Evolutionary conservation across 257 asterid species (phyloP).

Genomic region (Oldenlandia corymbosa): DNA sequence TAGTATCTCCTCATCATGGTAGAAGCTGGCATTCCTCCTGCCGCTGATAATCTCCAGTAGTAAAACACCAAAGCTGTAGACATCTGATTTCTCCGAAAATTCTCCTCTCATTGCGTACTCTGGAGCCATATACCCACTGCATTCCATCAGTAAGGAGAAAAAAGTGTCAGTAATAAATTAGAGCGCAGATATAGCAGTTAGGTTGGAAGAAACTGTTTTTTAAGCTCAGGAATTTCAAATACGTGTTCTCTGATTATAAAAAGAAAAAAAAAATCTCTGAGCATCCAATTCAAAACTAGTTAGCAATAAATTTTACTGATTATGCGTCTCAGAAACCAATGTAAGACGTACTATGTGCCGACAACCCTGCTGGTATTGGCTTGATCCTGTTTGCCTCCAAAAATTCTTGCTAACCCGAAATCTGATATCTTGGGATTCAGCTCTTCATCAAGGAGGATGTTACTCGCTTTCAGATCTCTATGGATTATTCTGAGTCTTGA

Average conservation of each 20-base stretch:
- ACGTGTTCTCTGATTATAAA: no score
- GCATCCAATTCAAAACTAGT: no score
- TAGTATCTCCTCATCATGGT: slow-evolving; percentile 24
- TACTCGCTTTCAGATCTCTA: slow-evolving; percentile 55
- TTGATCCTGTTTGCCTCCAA: slow-evolving; percentile 46
- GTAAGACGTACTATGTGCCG: slow-evolving; percentile 71
- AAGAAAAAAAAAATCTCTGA: no score
- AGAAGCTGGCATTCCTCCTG: slow-evolving; percentile 37
- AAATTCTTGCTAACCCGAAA: slow-evolving; percentile 60
- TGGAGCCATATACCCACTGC: slow-evolving; percentile 76
- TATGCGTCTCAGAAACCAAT: no score
- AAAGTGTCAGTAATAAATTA: background rate
- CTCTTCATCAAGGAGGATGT: slow-evolving; percentile 46
- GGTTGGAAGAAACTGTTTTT: no score
- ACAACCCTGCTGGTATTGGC: slow-evolving; percentile 53
- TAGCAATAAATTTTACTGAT: no score
- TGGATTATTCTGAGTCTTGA: slow-evolving; percentile 60
- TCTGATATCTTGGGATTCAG: slow-evolving; percentile 62
- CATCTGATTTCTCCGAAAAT: slow-evolving; percentile 66
- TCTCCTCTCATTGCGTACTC: slow-evolving; percentile 63
- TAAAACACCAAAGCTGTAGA: slow-evolving; percentile 59
- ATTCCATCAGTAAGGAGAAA: slow-evolving; percentile 14
- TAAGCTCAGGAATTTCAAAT: no score
- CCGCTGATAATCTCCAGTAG: slow-evolving; percentile 57
- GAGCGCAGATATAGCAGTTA: no score